phyloP scores from a whole-genome alignment of 78 protist species.

The Dictyostelium capitatum region DNA sequence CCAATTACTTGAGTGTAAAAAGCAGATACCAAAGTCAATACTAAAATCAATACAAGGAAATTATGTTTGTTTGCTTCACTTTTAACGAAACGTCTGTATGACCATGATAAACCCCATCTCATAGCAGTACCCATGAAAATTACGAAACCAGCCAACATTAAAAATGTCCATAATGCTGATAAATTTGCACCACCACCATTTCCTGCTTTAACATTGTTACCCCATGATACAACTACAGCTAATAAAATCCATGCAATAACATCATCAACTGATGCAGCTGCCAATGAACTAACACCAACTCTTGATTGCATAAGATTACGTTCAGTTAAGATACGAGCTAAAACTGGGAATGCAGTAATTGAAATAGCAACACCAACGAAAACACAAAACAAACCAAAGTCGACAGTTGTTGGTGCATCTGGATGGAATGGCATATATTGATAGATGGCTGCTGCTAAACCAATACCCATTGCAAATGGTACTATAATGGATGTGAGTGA shows the following conservation, averaged over 20 bases:
- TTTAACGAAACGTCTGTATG: slow-evolving; percentile 3
- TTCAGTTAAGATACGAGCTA: slow-evolving; percentile 86
- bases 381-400: slow-evolving; percentile 58
- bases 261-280: slow-evolving; percentile 89
- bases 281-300: slow-evolving; percentile 77
- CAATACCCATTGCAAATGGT: slow-evolving; percentile 87
- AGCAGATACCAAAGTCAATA: slow-evolving; percentile 33
- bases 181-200: slow-evolving; percentile 15
- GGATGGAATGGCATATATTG: background rate
- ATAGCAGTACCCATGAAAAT: slow-evolving; percentile 45
- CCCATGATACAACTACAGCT: slow-evolving; percentile 83
- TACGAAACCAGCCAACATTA: slow-evolving; percentile 47
- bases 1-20: slow-evolving; percentile 85
- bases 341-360: slow-evolving; percentile 90
- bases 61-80: slow-evolving; percentile 61
- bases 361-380: slow-evolving; percentile 87
- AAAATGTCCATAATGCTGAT: slow-evolving; percentile 73
- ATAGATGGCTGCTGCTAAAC: slow-evolving; percentile 45
- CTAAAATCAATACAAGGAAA: background rate
- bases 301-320: slow-evolving; percentile 51
- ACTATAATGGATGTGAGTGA: slow-evolving; percentile 50
- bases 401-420: background rate
- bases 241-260: slow-evolving; percentile 87
- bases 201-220: slow-evolving; percentile 32
- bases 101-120: background rate